Base-by-base conservation (phyloP, 495 filamentous ascomycete genomes). In the Aspergillus olivimuriae region DNA sequence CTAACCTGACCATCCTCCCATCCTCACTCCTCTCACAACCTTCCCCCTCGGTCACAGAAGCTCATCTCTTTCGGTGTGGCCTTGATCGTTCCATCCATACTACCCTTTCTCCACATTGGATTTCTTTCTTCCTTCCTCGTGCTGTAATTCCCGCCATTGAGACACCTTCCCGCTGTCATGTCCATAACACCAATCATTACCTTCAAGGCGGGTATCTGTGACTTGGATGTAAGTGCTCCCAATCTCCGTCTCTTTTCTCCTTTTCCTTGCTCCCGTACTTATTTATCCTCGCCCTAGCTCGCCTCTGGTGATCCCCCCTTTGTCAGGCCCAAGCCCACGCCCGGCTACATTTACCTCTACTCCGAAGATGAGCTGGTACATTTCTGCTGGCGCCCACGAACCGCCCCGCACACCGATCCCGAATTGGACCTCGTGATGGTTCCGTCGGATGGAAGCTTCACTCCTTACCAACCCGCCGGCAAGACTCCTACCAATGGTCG, bases 121-220 rank as follows among this genome's bases (percentile, higher is more conserved):
- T 15, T 23, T 20, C 15, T 19, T 8, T 18, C 10, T 33, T 11
- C 14, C 16, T n/a, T n/a, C 22, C 7, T 34, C n/a, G 45, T n/a
- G 12, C 22, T 43, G 20, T 30, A 35, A 31, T 41, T 10, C 23
- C 32, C 22, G 5, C 22, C 36, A 40, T 32, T 43, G 31, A 20
- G 34, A 1, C 2, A 3, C 21, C 23, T 31, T 14, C 33, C 14
- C 26, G 14, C 45, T 49, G 70, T 23, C 34, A 94, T 94, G 89
- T 86, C 88, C 43, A 81, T 82, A 69, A 63, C 68, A 48, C 90
- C 89, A 21, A 76, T 95, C 55, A 89, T 99, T 58, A 94, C 89
- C 4, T 96, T 99, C 75, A 97, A 95, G 76, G 94, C 90, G 51
- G 94, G 94, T 61, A 80, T 77, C 63, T 99, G 94, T 68, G 81